phyloP scores from a whole-genome alignment of 2,329 filamentous ascomycete species.

The Hypoxylon sp. region DNA sequence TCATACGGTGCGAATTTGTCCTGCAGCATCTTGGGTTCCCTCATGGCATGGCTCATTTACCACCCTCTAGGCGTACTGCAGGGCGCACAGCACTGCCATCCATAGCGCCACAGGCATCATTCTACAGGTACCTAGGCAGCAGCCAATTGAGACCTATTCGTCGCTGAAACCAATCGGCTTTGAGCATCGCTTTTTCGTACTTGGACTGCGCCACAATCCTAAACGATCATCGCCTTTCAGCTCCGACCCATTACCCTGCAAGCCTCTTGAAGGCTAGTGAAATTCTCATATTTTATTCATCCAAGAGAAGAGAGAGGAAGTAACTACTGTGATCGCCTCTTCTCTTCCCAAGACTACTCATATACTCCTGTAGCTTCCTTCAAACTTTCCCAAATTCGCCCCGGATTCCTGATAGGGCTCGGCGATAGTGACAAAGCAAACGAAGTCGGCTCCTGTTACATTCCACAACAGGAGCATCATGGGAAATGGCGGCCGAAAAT shows the following conservation, averaged over 20 bases:
- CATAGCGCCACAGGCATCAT: neutral
- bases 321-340: too few relatives aligned
- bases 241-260: slow-evolving; percentile 17
- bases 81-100: neutral
- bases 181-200: slow-evolving; percentile 13
- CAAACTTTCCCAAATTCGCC: neutral
- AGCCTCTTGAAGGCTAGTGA: neutral
- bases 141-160: neutral
- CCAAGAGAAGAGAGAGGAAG: neutral
- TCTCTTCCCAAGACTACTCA: neutral
- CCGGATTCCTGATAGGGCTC: slow-evolving; percentile 6
- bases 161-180: slow-evolving; percentile 9
- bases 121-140: slow-evolving; percentile 1
- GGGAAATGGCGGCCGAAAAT: slow-evolving; percentile 23
- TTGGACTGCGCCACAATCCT: slow-evolving; percentile 42
- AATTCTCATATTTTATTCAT: slow-evolving; percentile 16
- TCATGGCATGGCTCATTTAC: neutral
- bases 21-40: neutral
- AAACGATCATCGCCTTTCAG: slow-evolving; percentile 32
- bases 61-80: neutral
- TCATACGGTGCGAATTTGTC: neutral
- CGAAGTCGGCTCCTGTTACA: neutral
- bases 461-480: neutral
- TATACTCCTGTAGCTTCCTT: neutral
- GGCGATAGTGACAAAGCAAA: slow-evolving; percentile 12